phyloP scores from a whole-genome alignment of 257 asterid genomes.

The Leptodermis oblonga region DNA sequence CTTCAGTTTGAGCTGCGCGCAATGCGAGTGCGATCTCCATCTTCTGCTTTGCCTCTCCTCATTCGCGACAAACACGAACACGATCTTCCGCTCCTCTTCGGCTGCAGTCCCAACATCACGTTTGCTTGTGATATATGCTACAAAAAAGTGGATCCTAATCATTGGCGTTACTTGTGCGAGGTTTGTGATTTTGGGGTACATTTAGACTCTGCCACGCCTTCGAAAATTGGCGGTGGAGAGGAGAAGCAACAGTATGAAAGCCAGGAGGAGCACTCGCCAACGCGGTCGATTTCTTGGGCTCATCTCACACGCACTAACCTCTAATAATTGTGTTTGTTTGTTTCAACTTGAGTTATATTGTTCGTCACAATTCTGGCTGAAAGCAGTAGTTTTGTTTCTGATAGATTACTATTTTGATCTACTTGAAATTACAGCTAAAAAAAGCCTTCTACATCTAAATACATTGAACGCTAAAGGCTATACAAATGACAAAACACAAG shows the following conservation, averaged over 20 bases:
- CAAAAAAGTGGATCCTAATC: background rate
- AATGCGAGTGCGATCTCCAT: conserved; percentile 35
- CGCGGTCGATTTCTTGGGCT: too few species aligned
- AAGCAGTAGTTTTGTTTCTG: background rate
- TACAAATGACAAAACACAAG: background rate
- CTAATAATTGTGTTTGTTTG: too few species aligned
- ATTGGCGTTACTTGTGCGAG: conserved; percentile 30
- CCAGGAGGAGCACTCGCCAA: too few species aligned
- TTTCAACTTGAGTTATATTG: too few species aligned
- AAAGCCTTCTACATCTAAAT: background rate
- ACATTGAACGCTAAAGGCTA: background rate
- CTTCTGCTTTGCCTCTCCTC: conserved; percentile 3
- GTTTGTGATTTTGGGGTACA: conserved; percentile 31
- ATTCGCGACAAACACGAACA: conserved; percentile 15
- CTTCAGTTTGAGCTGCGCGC: conserved; percentile 28
- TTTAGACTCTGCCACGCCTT: conserved; percentile 5
- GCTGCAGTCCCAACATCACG: background rate
- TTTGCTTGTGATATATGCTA: conserved; percentile 23
- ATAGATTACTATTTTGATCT: background rate
- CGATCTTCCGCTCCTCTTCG: conserved; percentile 18
- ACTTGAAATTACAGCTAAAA: background rate
- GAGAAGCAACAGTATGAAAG: background rate
- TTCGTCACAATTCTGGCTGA: too few species aligned
- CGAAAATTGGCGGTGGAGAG: too few species aligned
- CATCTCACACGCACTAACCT: too few species aligned